Evolutionary conservation across 345 rosid genomes (phyloP), one percentile per base, ranked within the genome.

Genomic region (Erodium maritimum): DNA sequence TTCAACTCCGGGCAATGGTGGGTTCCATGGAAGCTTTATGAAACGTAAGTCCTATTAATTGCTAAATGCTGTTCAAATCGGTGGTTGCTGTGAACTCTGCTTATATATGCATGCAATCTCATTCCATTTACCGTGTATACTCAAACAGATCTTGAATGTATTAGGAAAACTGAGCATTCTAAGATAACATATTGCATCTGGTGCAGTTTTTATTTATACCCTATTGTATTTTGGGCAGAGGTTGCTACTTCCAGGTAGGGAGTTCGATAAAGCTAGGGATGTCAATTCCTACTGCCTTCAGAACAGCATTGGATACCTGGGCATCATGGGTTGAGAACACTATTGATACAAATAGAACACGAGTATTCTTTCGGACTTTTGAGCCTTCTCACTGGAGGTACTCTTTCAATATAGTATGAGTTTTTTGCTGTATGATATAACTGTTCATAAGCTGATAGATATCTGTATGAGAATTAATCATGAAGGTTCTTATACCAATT

Each of bases 1-100:
- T 90, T 90, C 79, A 90, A 90, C 67, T 78, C 93, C 0, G 97
- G 95, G 55, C 97, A 90, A 48, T 90, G 97, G 97, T 90, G 97
- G 97, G 91, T 81, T 61, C 95, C 97, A n/a, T 87, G 88, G 75
- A 90, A 90, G 90, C 87, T 85, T 62, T 90, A 87, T 50, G 84
- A 77, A 46, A 80, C 69, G 97, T 87, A 80, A 78, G 97, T 67
- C 72, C 23, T 67, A 68, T 63, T 62, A 2, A 24, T 24, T 62
- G 33, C 19, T 17, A 54, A 12, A 54, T 54, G 24, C 21, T 4
- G 20, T 21, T 54, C 16, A 9, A 4, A 5, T 20, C 12, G 19
- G 5, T 54, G 24, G 21, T 54, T 52, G 22, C 20, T 18, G 8
- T 8, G 37, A 29, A 11, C 9, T 29, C 5, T 29, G 37, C 9